Conservation (phyloP, 345 rosid genomes). For the Punica granatum region DNA sequence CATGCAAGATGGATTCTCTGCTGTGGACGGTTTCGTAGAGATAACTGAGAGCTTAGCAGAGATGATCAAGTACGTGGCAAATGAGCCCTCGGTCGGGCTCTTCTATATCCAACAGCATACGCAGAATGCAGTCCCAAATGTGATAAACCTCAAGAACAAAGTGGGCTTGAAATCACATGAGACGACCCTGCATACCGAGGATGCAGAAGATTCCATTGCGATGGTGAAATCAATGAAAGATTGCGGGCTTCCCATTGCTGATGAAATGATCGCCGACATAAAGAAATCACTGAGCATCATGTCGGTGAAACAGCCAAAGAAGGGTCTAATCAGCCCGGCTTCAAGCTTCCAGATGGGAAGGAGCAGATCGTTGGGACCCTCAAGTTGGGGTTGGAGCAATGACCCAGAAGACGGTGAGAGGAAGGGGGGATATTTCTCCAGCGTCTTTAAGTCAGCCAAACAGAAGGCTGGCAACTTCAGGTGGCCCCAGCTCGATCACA, state of each 20-base stretch:
- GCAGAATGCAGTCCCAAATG: conserved; percentile 67
- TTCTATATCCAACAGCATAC: conserved; percentile 82
- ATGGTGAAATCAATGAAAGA: conserved; percentile 76
- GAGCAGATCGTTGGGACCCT: conserved; percentile 41
- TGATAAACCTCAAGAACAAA: conserved; percentile 44
- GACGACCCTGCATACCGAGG: conserved; percentile 65
- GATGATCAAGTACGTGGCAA: conserved; percentile 87
- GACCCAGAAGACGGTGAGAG: conserved; percentile 31
- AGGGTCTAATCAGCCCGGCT: conserved; percentile 40
- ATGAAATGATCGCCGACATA: conserved; percentile 85
- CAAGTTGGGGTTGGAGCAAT: conserved; percentile 34
- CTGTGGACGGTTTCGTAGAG: conserved; percentile 85
- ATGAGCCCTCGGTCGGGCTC: conserved; percentile 92
- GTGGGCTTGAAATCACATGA: conserved; percentile 49
- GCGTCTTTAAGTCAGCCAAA: conserved; percentile 59
- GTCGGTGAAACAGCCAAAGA: conserved; percentile 64
- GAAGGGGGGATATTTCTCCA: conserved; percentile 40
- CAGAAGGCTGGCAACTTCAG: conserved; percentile 62
- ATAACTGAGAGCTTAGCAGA: conserved; percentile 77
- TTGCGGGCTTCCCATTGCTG: conserved; percentile 58
- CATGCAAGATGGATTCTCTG: conserved; percentile 85
- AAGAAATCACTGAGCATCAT: conserved; percentile 47
- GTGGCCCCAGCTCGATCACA: conserved; percentile 65
- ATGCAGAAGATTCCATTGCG: conserved; percentile 67
- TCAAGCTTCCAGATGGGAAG: conserved; percentile 36